Evolutionary conservation across 768 basidiomycete genomes (phyloP).

Genomic region (Pleurotus giganteus): DNA sequence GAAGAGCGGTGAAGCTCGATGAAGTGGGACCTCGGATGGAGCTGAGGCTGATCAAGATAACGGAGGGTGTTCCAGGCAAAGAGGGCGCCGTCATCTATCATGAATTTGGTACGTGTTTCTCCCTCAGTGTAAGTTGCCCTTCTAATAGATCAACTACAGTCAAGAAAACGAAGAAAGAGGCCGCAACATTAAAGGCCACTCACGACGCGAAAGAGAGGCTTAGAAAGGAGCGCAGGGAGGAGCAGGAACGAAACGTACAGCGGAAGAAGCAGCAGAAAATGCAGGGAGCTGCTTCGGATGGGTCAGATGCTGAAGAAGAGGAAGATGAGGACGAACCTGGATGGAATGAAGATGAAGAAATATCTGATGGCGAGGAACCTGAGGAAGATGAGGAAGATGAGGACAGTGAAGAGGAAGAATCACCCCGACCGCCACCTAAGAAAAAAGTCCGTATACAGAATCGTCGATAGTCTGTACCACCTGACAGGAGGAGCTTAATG

Average conservation of each 20-base stretch:
- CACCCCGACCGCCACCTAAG: slow-evolving; percentile 29
- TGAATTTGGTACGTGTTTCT: slow-evolving; percentile 77
- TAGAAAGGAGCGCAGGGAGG: slow-evolving; percentile 75
- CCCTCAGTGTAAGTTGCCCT: too few species aligned
- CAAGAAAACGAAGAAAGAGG: slow-evolving; percentile 83
- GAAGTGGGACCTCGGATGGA: slow-evolving; percentile 98
- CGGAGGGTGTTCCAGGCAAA: slow-evolving; percentile 90
- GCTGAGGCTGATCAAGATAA: slow-evolving; percentile 87
- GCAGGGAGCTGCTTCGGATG: slow-evolving; percentile 25
- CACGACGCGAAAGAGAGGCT: slow-evolving; percentile 78
- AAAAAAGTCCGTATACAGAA: slow-evolving; percentile 56
- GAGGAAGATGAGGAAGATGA: slow-evolving; percentile 52
- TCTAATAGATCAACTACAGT: too few species aligned
- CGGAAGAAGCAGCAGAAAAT: slow-evolving; percentile 67
- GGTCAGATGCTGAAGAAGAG: slow-evolving; percentile 37
- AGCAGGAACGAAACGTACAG: slow-evolving; percentile 89
- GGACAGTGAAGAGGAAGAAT: slow-evolving; percentile 31
- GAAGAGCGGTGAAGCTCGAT: slow-evolving; percentile 86
- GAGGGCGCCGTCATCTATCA: slow-evolving; percentile 95
- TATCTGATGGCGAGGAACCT: slow-evolving; percentile 44
- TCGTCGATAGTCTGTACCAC: slow-evolving; percentile 35
- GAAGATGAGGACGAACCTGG: slow-evolving; percentile 40
- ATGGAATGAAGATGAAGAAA: slow-evolving; percentile 31
- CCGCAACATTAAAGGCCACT: slow-evolving; percentile 60
- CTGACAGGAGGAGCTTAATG: background rate